These are phyloP conservation scores for Aspergillus incahuasiensis DNA, from an alignment of 495 filamentous ascomycete genomes.

Conservation along the genomic window DNA sequence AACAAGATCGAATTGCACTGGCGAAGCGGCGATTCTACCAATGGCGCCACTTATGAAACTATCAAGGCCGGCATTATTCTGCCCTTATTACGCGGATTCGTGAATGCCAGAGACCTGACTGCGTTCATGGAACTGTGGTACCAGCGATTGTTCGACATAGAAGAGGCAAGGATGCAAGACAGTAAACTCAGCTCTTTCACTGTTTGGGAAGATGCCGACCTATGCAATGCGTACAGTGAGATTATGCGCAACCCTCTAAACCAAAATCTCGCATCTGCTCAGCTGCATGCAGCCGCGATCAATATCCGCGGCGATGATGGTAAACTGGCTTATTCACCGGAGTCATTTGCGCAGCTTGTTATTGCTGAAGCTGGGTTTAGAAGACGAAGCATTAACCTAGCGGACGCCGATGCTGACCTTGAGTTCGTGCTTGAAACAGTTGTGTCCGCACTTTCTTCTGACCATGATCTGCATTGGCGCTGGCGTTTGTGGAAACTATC, in stretches of 20 bases:
- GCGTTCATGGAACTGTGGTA: constrained; percentile 67
- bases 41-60: constrained; percentile 22
- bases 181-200: constrained; percentile 28
- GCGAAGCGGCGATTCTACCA: constrained; percentile 17
- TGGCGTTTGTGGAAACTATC: constrained; percentile 46
- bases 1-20: constrained; percentile 37
- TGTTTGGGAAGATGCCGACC: constrained; percentile 58
- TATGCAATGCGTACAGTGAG: constrained; percentile 43
- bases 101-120: constrained; percentile 58
- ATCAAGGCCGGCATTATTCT: constrained; percentile 45
- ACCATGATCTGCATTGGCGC: constrained; percentile 38
- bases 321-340: constrained; percentile 26
- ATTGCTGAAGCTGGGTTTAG: constrained; percentile 36
- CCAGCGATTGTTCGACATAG: constrained; percentile 49
- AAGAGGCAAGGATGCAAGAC: constrained; percentile 34
- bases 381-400: constrained; percentile 20
- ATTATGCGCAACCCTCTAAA: constrained; percentile 34
- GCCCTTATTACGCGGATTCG: constrained; percentile 59
- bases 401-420: constrained; percentile 25
- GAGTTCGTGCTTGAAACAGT: constrained; percentile 24
- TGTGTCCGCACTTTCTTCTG: constrained; percentile 30
- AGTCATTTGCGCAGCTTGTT: constrained; percentile 37
- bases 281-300: constrained; percentile 29
- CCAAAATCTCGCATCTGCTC: constrained; percentile 26
- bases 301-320: constrained; percentile 28